Conservation (phyloP, 2,329 filamentous ascomycete species). For the Fusarium neocosmosporiellum region DNA sequence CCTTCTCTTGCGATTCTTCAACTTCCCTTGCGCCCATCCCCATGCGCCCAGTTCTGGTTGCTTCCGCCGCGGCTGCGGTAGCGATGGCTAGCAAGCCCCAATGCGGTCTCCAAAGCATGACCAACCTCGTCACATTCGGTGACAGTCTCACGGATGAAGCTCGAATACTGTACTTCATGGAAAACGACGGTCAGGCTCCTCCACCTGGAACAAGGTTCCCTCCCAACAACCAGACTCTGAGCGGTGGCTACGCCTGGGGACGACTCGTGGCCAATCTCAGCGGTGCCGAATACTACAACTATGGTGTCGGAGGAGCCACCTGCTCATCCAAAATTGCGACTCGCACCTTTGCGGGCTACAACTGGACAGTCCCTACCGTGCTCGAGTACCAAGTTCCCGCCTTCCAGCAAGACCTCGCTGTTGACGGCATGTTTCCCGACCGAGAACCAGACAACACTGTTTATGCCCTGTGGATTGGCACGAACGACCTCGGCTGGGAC, state of each 20-base stretch:
- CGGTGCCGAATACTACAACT: neutral
- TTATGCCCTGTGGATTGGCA: neutral
- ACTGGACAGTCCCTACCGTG: neutral
- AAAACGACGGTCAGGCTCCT: neutral
- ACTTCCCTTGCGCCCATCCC: neutral
- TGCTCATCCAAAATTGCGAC: neutral
- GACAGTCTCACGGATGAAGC: neutral
- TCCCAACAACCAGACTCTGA: slow-evolving; percentile 1
- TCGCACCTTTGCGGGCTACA: neutral
- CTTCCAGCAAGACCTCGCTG: neutral
- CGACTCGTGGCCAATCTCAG: neutral
- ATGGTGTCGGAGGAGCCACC: neutral
- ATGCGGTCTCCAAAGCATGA: neutral
- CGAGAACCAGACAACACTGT: neutral
- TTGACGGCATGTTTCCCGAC: neutral
- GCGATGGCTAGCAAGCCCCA: neutral
- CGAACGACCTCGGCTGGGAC: neutral
- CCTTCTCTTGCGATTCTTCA: neutral
- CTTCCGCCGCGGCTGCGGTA: neutral
- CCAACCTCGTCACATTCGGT: neutral
- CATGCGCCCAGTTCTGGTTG: neutral
- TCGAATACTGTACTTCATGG: neutral
- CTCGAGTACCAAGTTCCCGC: neutral
- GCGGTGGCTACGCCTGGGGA: neutral
- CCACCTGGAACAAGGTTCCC: neutral